Base-by-base conservation (phyloP, 2,329 filamentous ascomycete species). In the Ceratocystis lukuohia region DNA sequence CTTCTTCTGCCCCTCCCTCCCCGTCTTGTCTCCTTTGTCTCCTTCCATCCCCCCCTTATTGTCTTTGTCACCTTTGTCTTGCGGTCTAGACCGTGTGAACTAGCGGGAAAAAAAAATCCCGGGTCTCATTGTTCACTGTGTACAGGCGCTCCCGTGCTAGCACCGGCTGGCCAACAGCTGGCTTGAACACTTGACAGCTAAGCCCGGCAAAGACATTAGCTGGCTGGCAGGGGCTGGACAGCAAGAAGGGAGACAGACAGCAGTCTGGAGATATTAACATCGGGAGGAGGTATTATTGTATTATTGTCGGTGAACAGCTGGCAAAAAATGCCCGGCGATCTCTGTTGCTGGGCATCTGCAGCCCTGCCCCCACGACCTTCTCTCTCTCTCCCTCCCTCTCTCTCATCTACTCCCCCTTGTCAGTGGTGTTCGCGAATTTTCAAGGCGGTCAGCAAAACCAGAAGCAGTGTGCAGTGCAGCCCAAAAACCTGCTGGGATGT, bases 61-160 rank as follows among this genome's bases (percentile, higher is more conserved):
- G 37, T 41, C 53, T 28, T 57, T 57, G 25, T 57, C 37, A 41
- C 37, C 53, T 57, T 57, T 57, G 53, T 57, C 53, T 57, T 57
- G 53, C 53, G 53, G 53, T 57, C 53, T 57, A 57, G 53, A 57
- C 53, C 22, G 53, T 15, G 28, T 33, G 53, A 57, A 33, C 53
- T 33, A 57, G 22, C 17, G 53, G 53, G 22, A 50, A 50, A 50
- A 50, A n/a, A 22, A 25, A 50, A 50, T 48, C 7, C 46, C 22
- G 30, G 22, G 25, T 57, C 53, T 30, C 15, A 57, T 57, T 57
- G 53, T 57, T 33, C 25, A 30, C 53, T 41, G 37, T 41, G 37
- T 41, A 41, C 37, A 10, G 7, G 37, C 37, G 37, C 25, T 30
- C 30, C 15, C 22, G 25, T 33, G 53, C 53, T 17, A 28, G 25